These are phyloP conservation scores for Carex sylvatica DNA, from an alignment of 202 grass and related monocot species.

Conservation along the genomic window DNA sequence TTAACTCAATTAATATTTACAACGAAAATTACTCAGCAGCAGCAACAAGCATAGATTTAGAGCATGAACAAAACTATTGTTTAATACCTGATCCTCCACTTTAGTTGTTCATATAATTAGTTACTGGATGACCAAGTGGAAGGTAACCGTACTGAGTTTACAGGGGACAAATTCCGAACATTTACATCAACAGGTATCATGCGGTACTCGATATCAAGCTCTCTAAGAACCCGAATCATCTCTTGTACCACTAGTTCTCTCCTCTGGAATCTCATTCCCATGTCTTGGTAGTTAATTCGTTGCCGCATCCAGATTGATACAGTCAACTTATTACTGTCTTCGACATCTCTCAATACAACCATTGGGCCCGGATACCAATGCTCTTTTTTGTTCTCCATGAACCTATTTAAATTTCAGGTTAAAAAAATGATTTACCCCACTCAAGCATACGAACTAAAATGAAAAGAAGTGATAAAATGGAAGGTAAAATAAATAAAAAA, in stretches of 20 bases:
- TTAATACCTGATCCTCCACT: not conserved
- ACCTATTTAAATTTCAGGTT: conserved; percentile 26
- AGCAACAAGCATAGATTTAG: not conserved
- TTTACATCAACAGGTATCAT: conserved; percentile 81
- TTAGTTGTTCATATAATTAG: not conserved
- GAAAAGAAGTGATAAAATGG: not conserved
- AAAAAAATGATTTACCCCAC: not conserved
- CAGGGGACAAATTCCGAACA: conserved; percentile 41
- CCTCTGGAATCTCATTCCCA: conserved; percentile 53
- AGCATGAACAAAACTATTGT: not conserved
- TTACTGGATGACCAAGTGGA: conserved; percentile 56
- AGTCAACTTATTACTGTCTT: conserved; percentile 72
- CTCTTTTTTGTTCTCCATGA: conserved; percentile 71
- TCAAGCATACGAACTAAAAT: not conserved
- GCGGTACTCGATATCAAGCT: conserved; percentile 79
- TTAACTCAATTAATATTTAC: not conserved
- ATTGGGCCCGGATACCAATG: conserved; percentile 66
- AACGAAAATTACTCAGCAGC: not conserved
- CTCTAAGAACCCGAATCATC: conserved; percentile 69
- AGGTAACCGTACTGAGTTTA: conserved; percentile 53
- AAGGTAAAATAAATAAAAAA: not conserved
- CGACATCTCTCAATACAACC: conserved; percentile 64
- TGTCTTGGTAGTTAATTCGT: conserved; percentile 79
- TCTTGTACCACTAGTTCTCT: conserved; percentile 75
- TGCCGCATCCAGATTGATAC: conserved; percentile 81